Evolutionary conservation across 2,329 filamentous ascomycete genomes (phyloP).

Genomic region (Sclerotinia sclerotiorum): DNA sequence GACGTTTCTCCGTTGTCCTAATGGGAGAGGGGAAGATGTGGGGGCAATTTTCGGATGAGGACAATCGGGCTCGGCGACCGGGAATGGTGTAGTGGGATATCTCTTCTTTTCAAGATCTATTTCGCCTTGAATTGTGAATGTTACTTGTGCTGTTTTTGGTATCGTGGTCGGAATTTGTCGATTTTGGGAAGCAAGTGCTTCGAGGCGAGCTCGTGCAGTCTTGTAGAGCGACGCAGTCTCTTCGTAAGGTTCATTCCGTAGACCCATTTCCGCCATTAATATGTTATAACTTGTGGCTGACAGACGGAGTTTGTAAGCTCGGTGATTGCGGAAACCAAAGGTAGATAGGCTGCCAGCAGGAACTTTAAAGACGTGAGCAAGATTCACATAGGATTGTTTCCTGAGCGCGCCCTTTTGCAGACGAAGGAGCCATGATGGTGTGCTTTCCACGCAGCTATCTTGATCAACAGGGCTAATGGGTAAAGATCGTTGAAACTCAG

Average conservation of each 20-base stretch:
- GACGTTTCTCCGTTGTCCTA: constrained; percentile 10
- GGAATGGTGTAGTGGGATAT: constrained; percentile 15
- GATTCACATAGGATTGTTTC: constrained; percentile 30
- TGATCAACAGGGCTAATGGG: constrained; percentile 25
- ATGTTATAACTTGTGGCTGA: constrained; percentile 22
- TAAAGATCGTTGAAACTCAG: constrained; percentile 21
- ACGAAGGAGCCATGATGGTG: constrained; percentile 23
- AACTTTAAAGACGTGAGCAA: constrained; percentile 28
- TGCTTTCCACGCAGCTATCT: neutral
- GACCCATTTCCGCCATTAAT: constrained; percentile 22
- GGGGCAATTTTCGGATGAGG: neutral
- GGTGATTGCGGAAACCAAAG: constrained; percentile 14
- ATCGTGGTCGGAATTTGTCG: neutral
- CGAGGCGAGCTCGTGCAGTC: constrained; percentile 19
- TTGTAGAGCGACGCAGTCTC: constrained; percentile 15
- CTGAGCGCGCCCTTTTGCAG: constrained; percentile 26
- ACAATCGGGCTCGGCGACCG: neutral
- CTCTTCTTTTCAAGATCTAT: neutral
- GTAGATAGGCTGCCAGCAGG: constrained; percentile 12
- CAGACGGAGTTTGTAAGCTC: constrained; percentile 25
- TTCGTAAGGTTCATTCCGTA: constrained; percentile 20
- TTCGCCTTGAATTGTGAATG: neutral
- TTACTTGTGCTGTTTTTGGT: neutral
- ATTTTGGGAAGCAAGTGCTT: constrained; percentile 2
- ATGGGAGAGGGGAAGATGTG: neutral